Conservation (phyloP, 2,329 filamentous ascomycete species). For the Karstenula rhodostoma region DNA sequence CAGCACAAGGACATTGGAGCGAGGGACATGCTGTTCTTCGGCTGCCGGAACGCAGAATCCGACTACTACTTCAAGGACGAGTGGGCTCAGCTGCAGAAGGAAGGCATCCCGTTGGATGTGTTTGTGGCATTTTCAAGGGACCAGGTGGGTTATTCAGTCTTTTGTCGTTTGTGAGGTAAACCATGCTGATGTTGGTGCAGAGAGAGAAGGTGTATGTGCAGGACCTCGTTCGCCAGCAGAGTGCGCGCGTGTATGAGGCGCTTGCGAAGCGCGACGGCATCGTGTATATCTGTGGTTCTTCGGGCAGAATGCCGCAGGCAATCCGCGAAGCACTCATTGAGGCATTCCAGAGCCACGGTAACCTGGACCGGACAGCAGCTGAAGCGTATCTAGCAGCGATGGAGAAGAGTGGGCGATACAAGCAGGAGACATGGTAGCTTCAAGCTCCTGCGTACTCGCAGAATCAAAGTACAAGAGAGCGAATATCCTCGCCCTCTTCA, state of each 20-base stretch:
- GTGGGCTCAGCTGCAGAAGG: constrained; percentile 64
- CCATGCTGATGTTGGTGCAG: constrained; percentile 23
- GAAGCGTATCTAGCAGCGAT: constrained; percentile 64
- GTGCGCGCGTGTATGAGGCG: constrained; percentile 58
- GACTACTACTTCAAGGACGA: constrained; percentile 87
- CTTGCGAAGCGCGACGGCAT: constrained; percentile 62
- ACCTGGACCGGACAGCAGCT: constrained; percentile 57
- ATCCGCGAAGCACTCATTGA: constrained; percentile 73
- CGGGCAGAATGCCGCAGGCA: constrained; percentile 75
- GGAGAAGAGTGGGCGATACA: constrained; percentile 70
- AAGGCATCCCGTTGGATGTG: constrained; percentile 59
- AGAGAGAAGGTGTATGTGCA: constrained; percentile 73
- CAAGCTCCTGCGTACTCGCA: background rate
- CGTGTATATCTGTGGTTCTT: constrained; percentile 67
- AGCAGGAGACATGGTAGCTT: constrained; percentile 73
- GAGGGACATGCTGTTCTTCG: constrained; percentile 75
- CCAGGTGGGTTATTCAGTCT: constrained; percentile 51
- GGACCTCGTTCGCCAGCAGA: constrained; percentile 64
- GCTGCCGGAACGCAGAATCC: constrained; percentile 74
- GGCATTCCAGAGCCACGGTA: constrained; percentile 58
- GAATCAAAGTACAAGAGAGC: background rate
- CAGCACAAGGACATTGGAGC: constrained; percentile 3
- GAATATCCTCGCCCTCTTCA: background rate
- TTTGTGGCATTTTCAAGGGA: constrained; percentile 76
- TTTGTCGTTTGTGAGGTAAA: background rate